Percentiles rank a stretch among this genome's conserved stretches.
phyloP scores from a whole-genome alignment of 305 asterid genomes.

The Rubia peregrina region DNA sequence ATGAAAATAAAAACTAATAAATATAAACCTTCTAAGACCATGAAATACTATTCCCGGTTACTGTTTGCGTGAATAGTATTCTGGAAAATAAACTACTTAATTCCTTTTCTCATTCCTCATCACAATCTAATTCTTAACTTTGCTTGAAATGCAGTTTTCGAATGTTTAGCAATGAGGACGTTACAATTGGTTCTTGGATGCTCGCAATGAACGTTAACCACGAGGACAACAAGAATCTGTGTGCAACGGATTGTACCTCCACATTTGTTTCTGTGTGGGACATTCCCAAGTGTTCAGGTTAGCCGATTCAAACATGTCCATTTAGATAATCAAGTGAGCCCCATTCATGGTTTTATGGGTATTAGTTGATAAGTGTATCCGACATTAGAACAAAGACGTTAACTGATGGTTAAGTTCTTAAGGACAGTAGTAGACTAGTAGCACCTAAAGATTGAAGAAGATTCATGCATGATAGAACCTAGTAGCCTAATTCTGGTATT shows the following conservation, averaged over 20 bases:
- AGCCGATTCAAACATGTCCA: slow-evolving; percentile 1
- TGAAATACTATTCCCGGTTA: no score
- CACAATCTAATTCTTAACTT: slow-evolving; percentile 12
- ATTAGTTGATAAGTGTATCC: slow-evolving; percentile 6
- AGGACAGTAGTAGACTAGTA: background rate
- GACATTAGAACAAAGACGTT: background rate
- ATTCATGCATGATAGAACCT: background rate
- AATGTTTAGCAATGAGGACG: slow-evolving; percentile 98
- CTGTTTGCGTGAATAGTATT: no score
- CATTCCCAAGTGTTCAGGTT: slow-evolving; percentile 96
- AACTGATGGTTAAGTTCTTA: background rate
- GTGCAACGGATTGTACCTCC: slow-evolving; percentile 59
- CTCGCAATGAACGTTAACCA: slow-evolving; percentile 95
- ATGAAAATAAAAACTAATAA: no score
- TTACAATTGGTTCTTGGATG: slow-evolving; percentile 99
- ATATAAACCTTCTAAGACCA: no score
- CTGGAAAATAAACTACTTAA: no score
- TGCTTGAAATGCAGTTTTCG: slow-evolving; percentile 57
- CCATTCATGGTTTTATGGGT: slow-evolving; percentile 4
- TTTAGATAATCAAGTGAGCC: background rate
- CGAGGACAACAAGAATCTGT: slow-evolving; percentile 61
- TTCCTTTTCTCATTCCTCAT: no score
- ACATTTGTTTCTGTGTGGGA: slow-evolving; percentile 94
- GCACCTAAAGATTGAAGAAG: background rate
- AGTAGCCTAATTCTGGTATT: background rate